phyloP scores from a whole-genome alignment of 257 asterid species.

The Fraxinus pennsylvanica region DNA sequence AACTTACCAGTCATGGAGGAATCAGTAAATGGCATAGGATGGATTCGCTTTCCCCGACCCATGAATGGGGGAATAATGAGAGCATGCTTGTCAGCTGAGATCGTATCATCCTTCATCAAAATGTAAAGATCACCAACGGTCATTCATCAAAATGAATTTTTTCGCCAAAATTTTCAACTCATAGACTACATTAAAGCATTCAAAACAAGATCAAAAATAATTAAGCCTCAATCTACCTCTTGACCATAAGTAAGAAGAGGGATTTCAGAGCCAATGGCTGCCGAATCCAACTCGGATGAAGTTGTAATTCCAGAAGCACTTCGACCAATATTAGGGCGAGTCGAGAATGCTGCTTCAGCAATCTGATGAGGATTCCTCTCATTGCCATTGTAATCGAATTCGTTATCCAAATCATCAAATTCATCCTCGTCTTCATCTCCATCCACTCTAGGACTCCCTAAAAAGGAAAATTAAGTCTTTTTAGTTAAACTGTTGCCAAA shows the following conservation, averaged over 20 bases:
- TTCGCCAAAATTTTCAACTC: not conserved
- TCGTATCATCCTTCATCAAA: conserved; percentile 78
- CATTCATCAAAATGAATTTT: too few species aligned
- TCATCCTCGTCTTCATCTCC: conserved; percentile 98
- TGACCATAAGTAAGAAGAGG: conserved; percentile 94
- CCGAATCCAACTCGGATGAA: conserved; percentile 65
- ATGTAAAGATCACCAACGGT: not conserved
- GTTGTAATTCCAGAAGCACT: conserved; percentile 57
- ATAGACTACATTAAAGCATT: not conserved
- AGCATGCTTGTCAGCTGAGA: conserved; percentile 94
- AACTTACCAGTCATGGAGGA: conserved; percentile 71
- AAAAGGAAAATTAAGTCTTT: conserved; percentile 5
- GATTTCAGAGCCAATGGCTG: conserved; percentile 68
- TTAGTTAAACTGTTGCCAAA: conserved; percentile 17
- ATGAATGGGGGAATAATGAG: conserved; percentile 79
- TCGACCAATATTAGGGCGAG: conserved; percentile 59
- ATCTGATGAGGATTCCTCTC: conserved; percentile 44
- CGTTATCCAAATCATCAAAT: conserved; percentile 89
- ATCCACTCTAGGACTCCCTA: conserved; percentile 93
- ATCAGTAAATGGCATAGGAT: conserved; percentile 71
- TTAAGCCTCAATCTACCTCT: conserved; percentile 56
- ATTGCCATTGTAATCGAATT: conserved; percentile 60
- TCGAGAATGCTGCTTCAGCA: conserved; percentile 50
- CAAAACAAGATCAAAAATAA: conserved; percentile 15
- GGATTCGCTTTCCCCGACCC: conserved; percentile 77